A percentile compares a stretch with the other conserved stretches of the same genome.
Conservation (phyloP, 2,329 filamentous ascomycete species). For the Aspergillus neotritici region DNA sequence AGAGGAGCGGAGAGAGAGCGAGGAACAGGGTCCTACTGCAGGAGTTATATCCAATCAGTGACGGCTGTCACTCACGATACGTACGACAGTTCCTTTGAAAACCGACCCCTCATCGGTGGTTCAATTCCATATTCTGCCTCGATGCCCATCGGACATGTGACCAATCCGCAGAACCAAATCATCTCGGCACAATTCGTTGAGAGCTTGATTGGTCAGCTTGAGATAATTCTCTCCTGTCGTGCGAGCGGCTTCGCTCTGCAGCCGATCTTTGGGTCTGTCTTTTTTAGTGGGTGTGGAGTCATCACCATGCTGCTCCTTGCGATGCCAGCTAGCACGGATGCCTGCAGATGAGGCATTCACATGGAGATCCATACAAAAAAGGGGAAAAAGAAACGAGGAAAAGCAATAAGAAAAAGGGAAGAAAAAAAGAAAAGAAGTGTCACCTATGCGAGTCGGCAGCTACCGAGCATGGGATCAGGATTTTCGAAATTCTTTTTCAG, state of each 20-base stretch:
- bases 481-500: too few relatives aligned
- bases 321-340: conserved; percentile 18
- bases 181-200: background rate
- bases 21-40: too few relatives aligned
- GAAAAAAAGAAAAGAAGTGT: too few relatives aligned
- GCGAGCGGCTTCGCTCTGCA: background rate
- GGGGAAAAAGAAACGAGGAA: too few relatives aligned
- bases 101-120: conserved; percentile 1
- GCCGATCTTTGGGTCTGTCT: background rate
- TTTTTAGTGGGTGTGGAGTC: conserved; percentile 8
- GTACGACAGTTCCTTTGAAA: conserved; percentile 2
- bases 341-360: conserved; percentile 15
- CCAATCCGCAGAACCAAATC: conserved; percentile 5
- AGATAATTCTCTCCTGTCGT: conserved; percentile 1
- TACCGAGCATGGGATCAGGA: too few relatives aligned
- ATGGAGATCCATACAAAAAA: too few relatives aligned
- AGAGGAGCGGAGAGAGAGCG: too few relatives aligned
- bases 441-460: too few relatives aligned
- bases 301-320: conserved; percentile 8
- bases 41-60: background rate
- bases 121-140: conserved; percentile 12
- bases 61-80: conserved; percentile 5
- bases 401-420: too few relatives aligned
- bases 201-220: conserved; percentile 9
- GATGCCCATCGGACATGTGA: conserved; percentile 9